phyloP scores from a whole-genome alignment of 2,329 filamentous ascomycete species.

The Chaetomiaceae sp. region DNA sequence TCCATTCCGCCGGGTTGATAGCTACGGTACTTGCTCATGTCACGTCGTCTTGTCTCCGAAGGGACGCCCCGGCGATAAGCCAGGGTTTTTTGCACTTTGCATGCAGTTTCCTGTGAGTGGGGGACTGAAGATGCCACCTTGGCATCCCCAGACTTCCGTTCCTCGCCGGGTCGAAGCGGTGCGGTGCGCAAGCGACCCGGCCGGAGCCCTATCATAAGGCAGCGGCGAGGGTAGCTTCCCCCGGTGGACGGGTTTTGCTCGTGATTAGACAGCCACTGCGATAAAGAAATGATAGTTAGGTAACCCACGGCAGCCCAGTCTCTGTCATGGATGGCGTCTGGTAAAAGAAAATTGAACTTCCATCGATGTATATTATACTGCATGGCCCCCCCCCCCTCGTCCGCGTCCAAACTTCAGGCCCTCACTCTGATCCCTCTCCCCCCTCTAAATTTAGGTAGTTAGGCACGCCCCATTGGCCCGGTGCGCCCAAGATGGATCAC shows the following conservation, averaged over 20 bases:
- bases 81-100: neutral
- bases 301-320: neutral
- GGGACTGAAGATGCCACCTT: neutral
- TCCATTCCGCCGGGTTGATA: too few species aligned
- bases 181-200: neutral
- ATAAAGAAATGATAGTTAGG: neutral
- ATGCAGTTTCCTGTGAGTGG: neutral
- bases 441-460: too few species aligned
- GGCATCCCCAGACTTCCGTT: slow-evolving; percentile 4
- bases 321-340: too few species aligned
- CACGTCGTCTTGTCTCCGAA: too few species aligned
- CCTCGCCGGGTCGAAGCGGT: neutral
- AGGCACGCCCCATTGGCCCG: neutral
- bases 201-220: slow-evolving; percentile 1
- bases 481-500: slow-evolving; percentile 16
- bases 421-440: too few species aligned
- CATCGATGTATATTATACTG: too few species aligned
- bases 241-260: neutral
- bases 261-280: neutral
- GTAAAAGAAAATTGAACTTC: too few species aligned
- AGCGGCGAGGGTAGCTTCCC: neutral
- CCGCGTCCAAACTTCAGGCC: too few species aligned
- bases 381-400: too few species aligned
- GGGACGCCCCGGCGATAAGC: slow-evolving; percentile 2
- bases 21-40: too few species aligned